Percentiles rank a stretch among this genome's conserved stretches.
These are phyloP conservation scores for Leishmania lainsoni DNA, from an alignment of 208 protist genomes.

Conservation along the genomic window DNA sequence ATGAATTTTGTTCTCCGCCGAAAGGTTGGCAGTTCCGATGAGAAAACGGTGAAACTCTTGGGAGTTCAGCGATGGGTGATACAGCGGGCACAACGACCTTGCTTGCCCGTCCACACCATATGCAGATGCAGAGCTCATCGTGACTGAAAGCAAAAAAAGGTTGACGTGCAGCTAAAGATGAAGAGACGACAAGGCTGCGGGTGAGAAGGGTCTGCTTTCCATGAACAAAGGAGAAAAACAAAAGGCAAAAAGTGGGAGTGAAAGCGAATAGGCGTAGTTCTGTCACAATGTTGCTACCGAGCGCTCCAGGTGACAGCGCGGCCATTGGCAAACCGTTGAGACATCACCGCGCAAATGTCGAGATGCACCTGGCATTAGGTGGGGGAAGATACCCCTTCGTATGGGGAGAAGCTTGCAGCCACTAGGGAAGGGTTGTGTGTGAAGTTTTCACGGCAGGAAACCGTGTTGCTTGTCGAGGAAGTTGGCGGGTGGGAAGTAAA, in stretches of 20 bases:
- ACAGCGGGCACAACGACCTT: slow-evolving; percentile 56
- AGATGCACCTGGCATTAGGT: not conserved
- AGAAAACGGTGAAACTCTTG: slow-evolving; percentile 68
- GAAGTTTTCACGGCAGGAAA: too few species aligned
- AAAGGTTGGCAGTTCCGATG: slow-evolving; percentile 57
- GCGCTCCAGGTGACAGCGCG: not conserved
- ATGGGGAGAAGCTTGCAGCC: not conserved
- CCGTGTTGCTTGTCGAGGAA: not conserved
- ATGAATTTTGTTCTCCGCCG: slow-evolving; percentile 72
- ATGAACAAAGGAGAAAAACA: not conserved
- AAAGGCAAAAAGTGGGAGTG: not conserved
- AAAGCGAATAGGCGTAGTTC: not conserved
- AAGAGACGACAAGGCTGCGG: not conserved
- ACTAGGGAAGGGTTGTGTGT: not conserved
- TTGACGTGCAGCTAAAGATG: not conserved
- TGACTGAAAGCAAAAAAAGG: not conserved
- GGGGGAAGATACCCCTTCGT: not conserved
- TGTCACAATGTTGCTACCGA: not conserved
- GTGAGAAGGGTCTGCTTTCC: not conserved
- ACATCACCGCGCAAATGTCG: not conserved
- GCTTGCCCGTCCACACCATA: slow-evolving; percentile 73
- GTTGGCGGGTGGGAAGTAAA: not conserved
- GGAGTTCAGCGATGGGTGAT: slow-evolving; percentile 41
- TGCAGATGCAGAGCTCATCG: slow-evolving; percentile 45
- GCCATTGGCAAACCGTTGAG: not conserved